phyloP scores from a whole-genome alignment of 306 rosid genomes.

The Medicago truncatula region DNA sequence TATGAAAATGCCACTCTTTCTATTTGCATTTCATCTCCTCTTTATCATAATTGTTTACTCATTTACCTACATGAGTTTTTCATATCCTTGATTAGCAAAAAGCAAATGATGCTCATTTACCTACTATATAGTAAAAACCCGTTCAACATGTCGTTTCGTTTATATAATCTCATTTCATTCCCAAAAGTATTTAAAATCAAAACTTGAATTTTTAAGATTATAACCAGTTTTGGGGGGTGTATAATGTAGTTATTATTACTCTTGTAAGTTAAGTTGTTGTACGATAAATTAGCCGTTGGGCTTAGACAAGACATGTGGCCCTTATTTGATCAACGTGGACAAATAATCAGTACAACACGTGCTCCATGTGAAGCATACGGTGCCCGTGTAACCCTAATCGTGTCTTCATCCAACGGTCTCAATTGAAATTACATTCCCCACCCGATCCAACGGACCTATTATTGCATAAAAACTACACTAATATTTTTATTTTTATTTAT shows the following conservation, averaged over 20 bases:
- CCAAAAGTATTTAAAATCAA: too few species aligned
- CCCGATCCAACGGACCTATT: conserved; percentile 54
- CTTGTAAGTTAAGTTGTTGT: background rate
- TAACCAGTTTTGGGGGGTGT: background rate
- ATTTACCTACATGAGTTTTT: too few species aligned
- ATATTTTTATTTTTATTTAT: conserved; percentile 6
- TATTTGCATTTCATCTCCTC: too few species aligned
- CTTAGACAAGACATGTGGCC: conserved; percentile 36
- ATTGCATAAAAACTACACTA: background rate
- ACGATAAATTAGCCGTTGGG: conserved; percentile 1
- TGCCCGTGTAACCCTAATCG: conserved; percentile 21
- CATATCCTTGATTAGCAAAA: too few species aligned
- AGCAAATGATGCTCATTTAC: too few species aligned
- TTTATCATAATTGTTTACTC: too few species aligned
- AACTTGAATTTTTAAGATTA: too few species aligned
- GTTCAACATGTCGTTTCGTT: too few species aligned
- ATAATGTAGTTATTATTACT: background rate
- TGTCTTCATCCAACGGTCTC: conserved; percentile 47
- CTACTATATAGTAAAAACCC: too few species aligned
- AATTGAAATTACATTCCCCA: conserved; percentile 54
- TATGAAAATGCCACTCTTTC: too few species aligned
- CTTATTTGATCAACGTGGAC: conserved; percentile 4
- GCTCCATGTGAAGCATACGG: conserved; percentile 34
- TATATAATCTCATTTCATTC: too few species aligned
- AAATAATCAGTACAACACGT: conserved; percentile 31